These are phyloP conservation scores for Chalaropsis thielavioides DNA, from an alignment of 2,329 filamentous ascomycete genomes.

Conservation along the genomic window DNA sequence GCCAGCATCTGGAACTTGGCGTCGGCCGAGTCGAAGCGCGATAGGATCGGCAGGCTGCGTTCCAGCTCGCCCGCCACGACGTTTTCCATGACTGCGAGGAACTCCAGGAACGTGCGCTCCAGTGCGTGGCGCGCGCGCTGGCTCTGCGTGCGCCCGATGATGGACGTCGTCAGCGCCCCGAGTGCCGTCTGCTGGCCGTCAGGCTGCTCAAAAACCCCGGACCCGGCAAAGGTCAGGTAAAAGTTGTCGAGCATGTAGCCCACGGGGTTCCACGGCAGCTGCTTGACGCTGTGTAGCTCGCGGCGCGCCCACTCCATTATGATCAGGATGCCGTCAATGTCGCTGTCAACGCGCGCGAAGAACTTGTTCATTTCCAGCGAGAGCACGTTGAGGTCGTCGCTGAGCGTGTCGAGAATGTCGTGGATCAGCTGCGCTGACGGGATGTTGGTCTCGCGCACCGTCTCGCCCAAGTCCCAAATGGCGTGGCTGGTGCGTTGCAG, in stretches of 20 bases:
- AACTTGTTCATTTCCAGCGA: constrained; percentile 79
- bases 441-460: constrained; percentile 78
- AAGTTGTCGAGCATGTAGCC: constrained; percentile 68
- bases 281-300: constrained; percentile 58
- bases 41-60: constrained; percentile 66
- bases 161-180: constrained; percentile 50
- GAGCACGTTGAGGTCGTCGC: constrained; percentile 70
- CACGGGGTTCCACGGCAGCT: constrained; percentile 41
- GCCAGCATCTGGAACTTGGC: constrained; percentile 79
- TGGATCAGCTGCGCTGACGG: constrained; percentile 78
- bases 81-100: constrained; percentile 75
- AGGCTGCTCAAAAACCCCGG: constrained; percentile 43
- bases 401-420: constrained; percentile 68
- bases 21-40: constrained; percentile 84
- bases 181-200: constrained; percentile 48
- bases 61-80: constrained; percentile 73
- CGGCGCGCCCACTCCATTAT: constrained; percentile 94
- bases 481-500: constrained; percentile 84
- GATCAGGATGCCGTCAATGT: constrained; percentile 80
- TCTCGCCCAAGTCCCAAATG: constrained; percentile 89
- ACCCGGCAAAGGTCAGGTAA: constrained; percentile 56
- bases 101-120: constrained; percentile 76
- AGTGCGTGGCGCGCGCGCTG: constrained; percentile 70
- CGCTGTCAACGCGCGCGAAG: constrained; percentile 84
- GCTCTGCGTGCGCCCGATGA: constrained; percentile 68